These are phyloP conservation scores for Phytophthora tentaculata DNA, from an alignment of 352 stramenopile species.

Conservation along the genomic window DNA sequence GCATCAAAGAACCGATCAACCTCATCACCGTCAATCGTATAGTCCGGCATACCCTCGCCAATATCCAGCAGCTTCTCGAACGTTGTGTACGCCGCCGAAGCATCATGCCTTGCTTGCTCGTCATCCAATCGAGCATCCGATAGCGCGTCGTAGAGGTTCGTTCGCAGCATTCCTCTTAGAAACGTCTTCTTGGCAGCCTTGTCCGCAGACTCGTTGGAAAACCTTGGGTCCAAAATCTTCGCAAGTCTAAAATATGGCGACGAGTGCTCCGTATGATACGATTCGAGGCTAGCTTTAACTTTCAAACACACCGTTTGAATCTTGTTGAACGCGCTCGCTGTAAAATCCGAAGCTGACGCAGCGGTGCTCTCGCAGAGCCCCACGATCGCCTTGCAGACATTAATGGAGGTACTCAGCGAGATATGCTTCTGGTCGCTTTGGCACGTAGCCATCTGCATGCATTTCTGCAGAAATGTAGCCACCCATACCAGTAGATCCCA, in stretches of 20 bases:
- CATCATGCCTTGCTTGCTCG: slow-evolving; percentile 62
- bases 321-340: slow-evolving; percentile 56
- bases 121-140: slow-evolving; percentile 60
- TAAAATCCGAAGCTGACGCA: slow-evolving; percentile 67
- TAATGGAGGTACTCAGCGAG: slow-evolving; percentile 80
- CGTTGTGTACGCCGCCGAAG: slow-evolving; percentile 76
- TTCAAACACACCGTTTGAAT: slow-evolving; percentile 80
- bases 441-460: slow-evolving; percentile 80
- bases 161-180: slow-evolving; percentile 74
- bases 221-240: slow-evolving; percentile 81
- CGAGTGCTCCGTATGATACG: slow-evolving; percentile 72
- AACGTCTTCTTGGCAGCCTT: slow-evolving; percentile 82
- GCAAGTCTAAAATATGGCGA: slow-evolving; percentile 76
- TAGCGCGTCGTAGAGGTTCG: slow-evolving; percentile 71
- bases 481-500: slow-evolving; percentile 81
- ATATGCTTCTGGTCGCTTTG: slow-evolving; percentile 83
- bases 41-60: slow-evolving; percentile 78
- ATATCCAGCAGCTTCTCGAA: slow-evolving; percentile 86
- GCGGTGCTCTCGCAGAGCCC: slow-evolving; percentile 74
- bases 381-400: slow-evolving; percentile 83
- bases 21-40: slow-evolving; percentile 79
- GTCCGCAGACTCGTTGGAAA: slow-evolving; percentile 82
- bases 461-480: slow-evolving; percentile 78
- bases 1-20: slow-evolving; percentile 86
- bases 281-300: slow-evolving; percentile 72